A percentile compares a stretch with the other conserved stretches of the same genome.
Conservation (phyloP, 2,329 filamentous ascomycete species). For the Phyllosticta citriasiana region DNA sequence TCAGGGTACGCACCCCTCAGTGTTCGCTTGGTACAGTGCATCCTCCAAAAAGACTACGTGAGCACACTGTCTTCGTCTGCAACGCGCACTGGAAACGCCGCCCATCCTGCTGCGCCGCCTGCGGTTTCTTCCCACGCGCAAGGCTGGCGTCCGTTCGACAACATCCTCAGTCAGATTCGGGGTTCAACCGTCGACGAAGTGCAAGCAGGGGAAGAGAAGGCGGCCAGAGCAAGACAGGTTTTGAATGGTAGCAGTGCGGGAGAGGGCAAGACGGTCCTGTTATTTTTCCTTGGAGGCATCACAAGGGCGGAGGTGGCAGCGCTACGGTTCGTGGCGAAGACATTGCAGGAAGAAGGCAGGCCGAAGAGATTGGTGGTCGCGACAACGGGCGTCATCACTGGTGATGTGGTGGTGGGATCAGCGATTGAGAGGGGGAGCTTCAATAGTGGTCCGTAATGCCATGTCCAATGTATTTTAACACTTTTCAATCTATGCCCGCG, state of each 20-base stretch:
- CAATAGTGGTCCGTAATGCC: neutral
- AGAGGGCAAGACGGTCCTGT: conserved; percentile 55
- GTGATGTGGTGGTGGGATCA: conserved; percentile 78
- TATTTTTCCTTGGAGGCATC: conserved; percentile 97
- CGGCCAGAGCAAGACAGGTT: conserved; percentile 73
- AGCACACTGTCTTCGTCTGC: conserved; percentile 47
- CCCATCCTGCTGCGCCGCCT: conserved; percentile 27
- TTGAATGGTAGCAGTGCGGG: conserved; percentile 62
- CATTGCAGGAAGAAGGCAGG: conserved; percentile 53
- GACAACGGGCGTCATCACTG: conserved; percentile 83
- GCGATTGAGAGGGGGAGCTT: conserved; percentile 59
- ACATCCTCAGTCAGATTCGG: conserved; percentile 75
- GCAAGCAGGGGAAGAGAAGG: conserved; percentile 88
- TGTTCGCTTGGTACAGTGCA: conserved; percentile 80
- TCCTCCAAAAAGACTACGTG: conserved; percentile 83
- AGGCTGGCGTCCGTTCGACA: conserved; percentile 90
- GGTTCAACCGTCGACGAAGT: conserved; percentile 86
- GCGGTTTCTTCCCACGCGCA: conserved; percentile 51
- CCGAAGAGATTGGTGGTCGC: conserved; percentile 78
- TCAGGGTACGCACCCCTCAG: conserved; percentile 93
- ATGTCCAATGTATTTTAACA: neutral
- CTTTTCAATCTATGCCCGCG: neutral
- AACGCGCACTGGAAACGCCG: conserved; percentile 49
- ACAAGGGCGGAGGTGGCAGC: conserved; percentile 95
- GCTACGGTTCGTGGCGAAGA: conserved; percentile 75